Conservation (phyloP, 1,284 basidiomycete genomes). For the Cryptococcus amylolentus region DNA sequence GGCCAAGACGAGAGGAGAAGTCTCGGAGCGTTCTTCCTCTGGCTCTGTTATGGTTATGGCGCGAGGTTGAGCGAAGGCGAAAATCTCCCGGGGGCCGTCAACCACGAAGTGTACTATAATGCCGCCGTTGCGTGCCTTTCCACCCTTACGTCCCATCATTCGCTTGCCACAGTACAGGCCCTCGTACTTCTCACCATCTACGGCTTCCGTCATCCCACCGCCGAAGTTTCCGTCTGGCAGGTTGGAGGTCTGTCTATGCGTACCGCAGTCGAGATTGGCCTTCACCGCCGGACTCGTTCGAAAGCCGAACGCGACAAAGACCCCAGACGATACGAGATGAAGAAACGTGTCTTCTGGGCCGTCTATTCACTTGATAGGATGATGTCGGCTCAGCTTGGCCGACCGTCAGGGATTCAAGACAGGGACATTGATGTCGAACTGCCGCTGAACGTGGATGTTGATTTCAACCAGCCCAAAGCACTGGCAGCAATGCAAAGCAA, state of each 20-base stretch:
- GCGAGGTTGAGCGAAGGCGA: slow-evolving; percentile 26
- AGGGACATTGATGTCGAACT: slow-evolving; percentile 34
- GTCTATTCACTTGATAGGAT: slow-evolving; percentile 33
- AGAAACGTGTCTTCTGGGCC: slow-evolving; percentile 33
- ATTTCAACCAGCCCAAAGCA: slow-evolving; percentile 18
- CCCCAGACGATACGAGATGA: slow-evolving; percentile 28
- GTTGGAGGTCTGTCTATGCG: slow-evolving; percentile 29
- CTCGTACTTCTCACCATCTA: slow-evolving; percentile 27
- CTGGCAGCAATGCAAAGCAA: slow-evolving; percentile 24
- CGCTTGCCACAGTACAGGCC: slow-evolving; percentile 29
- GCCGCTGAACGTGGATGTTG: slow-evolving; percentile 29
- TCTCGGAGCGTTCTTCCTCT: slow-evolving; percentile 29
- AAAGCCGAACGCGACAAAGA: slow-evolving; percentile 23
- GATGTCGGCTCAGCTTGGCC: slow-evolving; percentile 29
- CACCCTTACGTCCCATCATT: slow-evolving; percentile 27
- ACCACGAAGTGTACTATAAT: slow-evolving; percentile 34
- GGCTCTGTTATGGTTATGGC: slow-evolving; percentile 34
- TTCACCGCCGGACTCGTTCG: slow-evolving; percentile 24
- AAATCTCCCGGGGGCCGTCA: slow-evolving; percentile 24
- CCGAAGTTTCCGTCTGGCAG: slow-evolving; percentile 33
- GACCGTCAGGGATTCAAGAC: slow-evolving; percentile 31
- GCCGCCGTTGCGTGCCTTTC: slow-evolving; percentile 30
- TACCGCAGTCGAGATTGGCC: slow-evolving; percentile 28
- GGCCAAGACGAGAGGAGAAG: slow-evolving; percentile 22
- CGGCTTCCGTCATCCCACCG: slow-evolving; percentile 27